phyloP scores from a whole-genome alignment of 192 early-diverging fungal species.

The Piromyces sp. region DNA sequence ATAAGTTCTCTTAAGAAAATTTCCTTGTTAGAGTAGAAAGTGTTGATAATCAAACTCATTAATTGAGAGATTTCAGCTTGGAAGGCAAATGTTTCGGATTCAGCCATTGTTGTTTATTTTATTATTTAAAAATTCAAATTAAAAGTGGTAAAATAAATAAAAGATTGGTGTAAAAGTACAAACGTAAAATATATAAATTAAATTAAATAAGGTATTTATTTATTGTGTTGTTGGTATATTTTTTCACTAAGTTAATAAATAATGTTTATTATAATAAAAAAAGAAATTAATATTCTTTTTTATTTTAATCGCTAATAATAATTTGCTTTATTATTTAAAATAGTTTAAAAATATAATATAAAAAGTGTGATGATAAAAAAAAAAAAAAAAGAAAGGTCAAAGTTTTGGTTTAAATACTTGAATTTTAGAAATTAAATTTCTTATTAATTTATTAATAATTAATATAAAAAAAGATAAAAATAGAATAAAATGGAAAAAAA shows the following conservation, averaged over 20 bases:
- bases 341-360: neutral
- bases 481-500: neutral
- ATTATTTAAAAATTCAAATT: neutral
- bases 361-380: neutral
- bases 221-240: too few relatives aligned
- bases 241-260: neutral
- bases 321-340: neutral
- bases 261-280: neutral
- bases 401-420: neutral
- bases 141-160: neutral
- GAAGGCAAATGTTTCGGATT: slow-evolving; percentile 72
- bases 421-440: neutral
- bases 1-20: slow-evolving; percentile 98
- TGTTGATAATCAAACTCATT: slow-evolving; percentile 99
- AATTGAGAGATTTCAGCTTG: slow-evolving; percentile 99
- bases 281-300: neutral
- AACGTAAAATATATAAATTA: neutral
- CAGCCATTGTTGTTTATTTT: slow-evolving; percentile 1
- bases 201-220: neutral
- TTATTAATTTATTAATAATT: neutral
- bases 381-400: neutral
- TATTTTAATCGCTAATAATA: neutral
- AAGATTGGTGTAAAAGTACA: neutral
- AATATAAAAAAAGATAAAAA: neutral
- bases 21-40: slow-evolving; percentile 96